Conservation (phyloP, 257 asterid genomes). For the Thymus quinquecostatus region DNA sequence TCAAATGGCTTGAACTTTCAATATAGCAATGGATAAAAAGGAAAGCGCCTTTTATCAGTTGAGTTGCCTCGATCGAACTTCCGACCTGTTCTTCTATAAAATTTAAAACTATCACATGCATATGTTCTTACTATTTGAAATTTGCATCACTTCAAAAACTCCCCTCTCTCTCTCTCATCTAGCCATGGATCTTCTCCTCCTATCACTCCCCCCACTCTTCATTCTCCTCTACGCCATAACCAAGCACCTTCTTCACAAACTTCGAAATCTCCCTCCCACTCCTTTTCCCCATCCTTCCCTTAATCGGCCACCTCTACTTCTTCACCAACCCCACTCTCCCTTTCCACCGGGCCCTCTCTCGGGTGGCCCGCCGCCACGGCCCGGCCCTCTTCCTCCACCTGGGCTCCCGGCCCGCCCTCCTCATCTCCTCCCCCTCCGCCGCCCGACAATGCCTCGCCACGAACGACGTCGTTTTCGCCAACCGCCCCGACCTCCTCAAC, state of each 20-base stretch:
- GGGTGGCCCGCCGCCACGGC: conserved; percentile 42
- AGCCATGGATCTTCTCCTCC: conserved; percentile 22
- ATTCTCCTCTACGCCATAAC: conserved; percentile 33
- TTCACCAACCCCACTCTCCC: conserved; percentile 43
- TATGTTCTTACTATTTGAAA: no score
- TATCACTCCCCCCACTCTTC: conserved; percentile 28
- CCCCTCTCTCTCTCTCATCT: not conserved
- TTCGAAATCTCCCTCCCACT: conserved; percentile 51
- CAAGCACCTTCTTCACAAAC: conserved; percentile 34
- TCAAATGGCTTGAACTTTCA: no score
- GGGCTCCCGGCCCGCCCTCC: conserved; percentile 55
- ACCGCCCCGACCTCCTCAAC: conserved; percentile 51
- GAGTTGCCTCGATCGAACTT: no score
- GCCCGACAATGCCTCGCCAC: conserved; percentile 56
- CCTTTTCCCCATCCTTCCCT: conserved; percentile 49
- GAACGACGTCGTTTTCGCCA: conserved; percentile 58
- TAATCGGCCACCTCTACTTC: conserved; percentile 58
- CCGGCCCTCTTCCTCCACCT: conserved; percentile 45
- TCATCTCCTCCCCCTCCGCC: conserved; percentile 51
- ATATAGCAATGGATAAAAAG: no score
- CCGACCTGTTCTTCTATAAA: no score
- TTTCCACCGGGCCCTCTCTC: conserved; percentile 44
- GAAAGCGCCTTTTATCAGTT: no score
- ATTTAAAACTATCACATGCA: no score
- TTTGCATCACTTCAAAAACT: no score